Conservation (phyloP, 208 protist species). For the Tetramitus jugosus region DNA sequence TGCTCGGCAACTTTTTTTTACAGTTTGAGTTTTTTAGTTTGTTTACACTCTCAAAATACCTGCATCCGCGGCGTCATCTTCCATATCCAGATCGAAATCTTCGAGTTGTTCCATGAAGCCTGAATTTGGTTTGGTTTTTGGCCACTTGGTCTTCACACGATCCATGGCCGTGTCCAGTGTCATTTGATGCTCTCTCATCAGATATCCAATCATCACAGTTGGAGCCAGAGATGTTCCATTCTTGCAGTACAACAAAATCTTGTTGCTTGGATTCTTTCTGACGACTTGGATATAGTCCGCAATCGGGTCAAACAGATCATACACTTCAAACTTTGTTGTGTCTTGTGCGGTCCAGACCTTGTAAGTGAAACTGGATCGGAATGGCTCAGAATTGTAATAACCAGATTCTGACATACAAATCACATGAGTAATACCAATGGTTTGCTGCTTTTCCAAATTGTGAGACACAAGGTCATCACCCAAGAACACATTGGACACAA, state of each 20-base stretch:
- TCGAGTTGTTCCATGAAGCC: not conserved
- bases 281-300: not conserved
- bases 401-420: no score
- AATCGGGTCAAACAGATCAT: not conserved
- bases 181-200: not conserved
- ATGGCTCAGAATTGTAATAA: no score
- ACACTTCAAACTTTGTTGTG: not conserved
- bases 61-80: no score
- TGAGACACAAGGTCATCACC: no score
- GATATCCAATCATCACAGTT: not conserved
- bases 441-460: no score
- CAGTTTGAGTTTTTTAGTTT: no score
- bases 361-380: not conserved
- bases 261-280: not conserved
- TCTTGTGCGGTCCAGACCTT: not conserved
- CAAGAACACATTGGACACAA: no score
- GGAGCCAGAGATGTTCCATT: not conserved
- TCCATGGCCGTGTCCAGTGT: not conserved
- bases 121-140: not conserved
- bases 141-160: not conserved
- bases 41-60: no score
- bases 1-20: no score
- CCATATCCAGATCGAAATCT: not conserved
- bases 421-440: no score
- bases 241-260: not conserved